Evolutionary conservation across 2,329 filamentous ascomycete species (phyloP), one percentile per base, ranked within the genome.

Genomic region (Incumbomyces delicatus): DNA sequence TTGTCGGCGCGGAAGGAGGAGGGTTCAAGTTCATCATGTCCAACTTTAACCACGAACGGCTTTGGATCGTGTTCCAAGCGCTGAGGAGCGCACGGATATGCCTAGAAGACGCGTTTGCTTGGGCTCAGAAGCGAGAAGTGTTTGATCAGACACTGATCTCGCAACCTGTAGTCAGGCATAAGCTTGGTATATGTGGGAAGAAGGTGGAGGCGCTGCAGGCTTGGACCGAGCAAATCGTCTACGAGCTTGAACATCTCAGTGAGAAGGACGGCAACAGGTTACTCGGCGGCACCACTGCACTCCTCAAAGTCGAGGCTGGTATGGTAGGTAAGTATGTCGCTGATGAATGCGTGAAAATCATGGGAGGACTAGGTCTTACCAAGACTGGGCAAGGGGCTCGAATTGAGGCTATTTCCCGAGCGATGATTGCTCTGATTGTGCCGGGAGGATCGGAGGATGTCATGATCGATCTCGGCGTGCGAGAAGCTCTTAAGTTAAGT

Each of bases 1-100:
- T 98, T 12, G 77, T 98, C 1, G 92, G 92, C 51, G 76, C 88
- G 66, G 80, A 85, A 60, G 90, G 35, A 22, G 41, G 34, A 14
- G 40, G 44, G 20, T 41, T 46, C 16, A 41, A 34, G n/a, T 40
- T 41, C 44, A 40, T 43, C 17, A n/a, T 2, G 18, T 11, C 53
- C 54, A 66, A 78, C 56, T 78, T 78, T 60, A 78, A 78, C 55
- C 66, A 70, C 14, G 79, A 83, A 60, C 68, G 79, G 6, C 77
- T 77, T 53, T 69, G 74, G 51, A 71, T 83, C 57, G 71, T 76
- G 1, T 72, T 75, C 1, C 69, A 69, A 17, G 74, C 73, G 49
- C 77, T 80, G 45, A 69, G 76, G 38, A 73, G 78, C 58, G 74
- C 76, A 1, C 69, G 79, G 1, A 69, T 74, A 0, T 79, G 76